These are phyloP conservation scores for Catenaria anguillulae DNA, from an alignment of 371 early-diverging fungal species.

Conservation along the genomic window DNA sequence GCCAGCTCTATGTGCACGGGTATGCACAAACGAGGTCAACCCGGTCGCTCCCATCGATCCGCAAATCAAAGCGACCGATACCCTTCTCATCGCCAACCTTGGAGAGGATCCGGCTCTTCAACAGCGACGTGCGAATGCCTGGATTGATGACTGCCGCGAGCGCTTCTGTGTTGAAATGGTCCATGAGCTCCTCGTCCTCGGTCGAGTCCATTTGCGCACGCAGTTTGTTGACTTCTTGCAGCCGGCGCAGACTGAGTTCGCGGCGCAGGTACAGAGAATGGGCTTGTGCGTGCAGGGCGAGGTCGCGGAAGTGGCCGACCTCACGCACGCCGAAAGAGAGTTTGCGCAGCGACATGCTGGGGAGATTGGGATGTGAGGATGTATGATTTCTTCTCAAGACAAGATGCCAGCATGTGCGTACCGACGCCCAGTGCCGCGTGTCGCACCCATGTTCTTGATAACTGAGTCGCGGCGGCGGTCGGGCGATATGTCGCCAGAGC, in stretches of 20 bases:
- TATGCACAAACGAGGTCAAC: too few species aligned
- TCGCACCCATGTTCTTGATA: too few species aligned
- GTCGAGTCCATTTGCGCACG: conserved; percentile 13
- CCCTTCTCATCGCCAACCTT: conserved; percentile 1
- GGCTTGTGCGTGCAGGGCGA: not conserved
- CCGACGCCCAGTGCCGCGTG: too few species aligned
- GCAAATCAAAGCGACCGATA: not conserved
- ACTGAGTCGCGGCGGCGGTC: too few species aligned
- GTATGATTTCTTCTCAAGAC: too few species aligned
- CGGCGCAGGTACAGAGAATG: not conserved
- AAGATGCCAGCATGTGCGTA: too few species aligned
- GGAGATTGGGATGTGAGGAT: too few species aligned
- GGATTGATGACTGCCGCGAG: conserved; percentile 27
- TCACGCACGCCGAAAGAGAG: not conserved
- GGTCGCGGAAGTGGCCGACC: not conserved
- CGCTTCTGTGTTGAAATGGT: conserved; percentile 24
- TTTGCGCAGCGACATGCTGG: not conserved
- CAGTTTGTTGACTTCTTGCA: not conserved
- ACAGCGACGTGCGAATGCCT: conserved; percentile 19
- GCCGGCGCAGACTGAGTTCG: not conserved
- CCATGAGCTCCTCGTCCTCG: conserved; percentile 24
- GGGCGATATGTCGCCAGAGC: too few species aligned
- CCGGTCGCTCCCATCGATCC: too few species aligned
- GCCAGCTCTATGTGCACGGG: conserved; percentile 31
- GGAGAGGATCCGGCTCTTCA: conserved; percentile 13